phyloP scores from a whole-genome alignment of 768 basidiomycete genomes.

The Pisolithus orientalis region DNA sequence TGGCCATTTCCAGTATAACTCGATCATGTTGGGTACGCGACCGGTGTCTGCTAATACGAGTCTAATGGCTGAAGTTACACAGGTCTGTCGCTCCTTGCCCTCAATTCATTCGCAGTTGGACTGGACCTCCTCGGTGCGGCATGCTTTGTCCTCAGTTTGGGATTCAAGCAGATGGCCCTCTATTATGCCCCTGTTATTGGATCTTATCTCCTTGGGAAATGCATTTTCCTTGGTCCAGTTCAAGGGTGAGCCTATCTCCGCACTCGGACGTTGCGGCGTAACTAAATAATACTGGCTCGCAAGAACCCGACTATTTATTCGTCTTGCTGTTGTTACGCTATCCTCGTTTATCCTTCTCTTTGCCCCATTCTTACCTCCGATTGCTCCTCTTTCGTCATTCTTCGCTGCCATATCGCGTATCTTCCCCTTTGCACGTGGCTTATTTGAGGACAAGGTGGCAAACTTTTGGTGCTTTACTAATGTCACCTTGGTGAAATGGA shows the following conservation, averaged over 20 bases:
- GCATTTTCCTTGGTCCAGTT: conserved; percentile 66
- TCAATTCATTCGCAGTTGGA: conserved; percentile 64
- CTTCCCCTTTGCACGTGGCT: conserved; percentile 86
- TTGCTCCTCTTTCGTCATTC: conserved; percentile 44
- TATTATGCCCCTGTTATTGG: conserved; percentile 95
- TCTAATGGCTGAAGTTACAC: not conserved
- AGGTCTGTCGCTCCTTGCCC: conserved; percentile 66
- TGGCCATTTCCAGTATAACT: conserved; percentile 96
- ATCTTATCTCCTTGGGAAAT: conserved; percentile 84
- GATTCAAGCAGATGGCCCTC: conserved; percentile 95
- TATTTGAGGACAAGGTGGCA: conserved; percentile 95
- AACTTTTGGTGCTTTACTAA: conserved; percentile 97
- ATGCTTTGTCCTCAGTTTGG: conserved; percentile 76
- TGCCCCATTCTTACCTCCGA: conserved; percentile 71
- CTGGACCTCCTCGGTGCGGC: conserved; percentile 72
- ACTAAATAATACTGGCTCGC: conserved; percentile 4
- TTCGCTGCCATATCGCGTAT: conserved; percentile 71
- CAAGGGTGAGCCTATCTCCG: conserved; percentile 49
- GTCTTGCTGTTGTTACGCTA: conserved; percentile 56
- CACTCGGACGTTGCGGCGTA: not conserved
- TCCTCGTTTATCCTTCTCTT: conserved; percentile 66
- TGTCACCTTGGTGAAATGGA: conserved; percentile 79
- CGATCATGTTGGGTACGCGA: conserved; percentile 78
- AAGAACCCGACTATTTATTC: conserved; percentile 52
- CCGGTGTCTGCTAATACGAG: not conserved